Base-by-base conservation (phyloP, 805 yeast species). In the Candida manassasensis region DNA sequence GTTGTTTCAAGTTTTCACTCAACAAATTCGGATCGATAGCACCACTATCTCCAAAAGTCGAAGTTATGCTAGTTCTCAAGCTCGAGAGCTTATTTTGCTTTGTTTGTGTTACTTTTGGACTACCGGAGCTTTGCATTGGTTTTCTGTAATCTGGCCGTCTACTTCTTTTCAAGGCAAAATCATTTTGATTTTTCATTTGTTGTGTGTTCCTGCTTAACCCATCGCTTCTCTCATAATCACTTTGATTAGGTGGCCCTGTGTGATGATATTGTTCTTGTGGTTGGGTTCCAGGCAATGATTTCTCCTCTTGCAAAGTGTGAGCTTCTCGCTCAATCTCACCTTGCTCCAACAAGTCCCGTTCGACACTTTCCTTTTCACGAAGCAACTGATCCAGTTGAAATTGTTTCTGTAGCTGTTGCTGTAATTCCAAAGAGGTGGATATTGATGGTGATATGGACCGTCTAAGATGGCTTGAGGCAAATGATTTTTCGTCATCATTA, bases 271-370 rank as follows among this genome's bases (percentile, higher is more conserved):
- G n/a, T n/a, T n/a, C n/a, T n/a, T n/a, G n/a, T n/a, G n/a, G n/a
- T n/a, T n/a, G n/a, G n/a, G n/a, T n/a, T n/a, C n/a, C n/a, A n/a
- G n/a, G n/a, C n/a, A n/a, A n/a, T n/a, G n/a, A n/a, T n/a, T n/a
- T 19, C 4, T 21, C 14, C 59, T 42, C 74, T 6, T 61, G 46
- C 73, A 73, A 1, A 77, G 69, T 19, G 73, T 65, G 67, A 77
- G 72, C 45, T 69, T 61, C 40, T 73, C 63, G 50, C 79, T 30
- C 35, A 35, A 4, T 28, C 34, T 34, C n/a, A 7, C 19, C 32
- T n/a, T 19, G 19, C 21, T 29, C 32, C 6, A 29, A 17, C 19
- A 29, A 19, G n/a, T 32, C 36, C 8, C 19, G 24, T 19, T 45
- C 42, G 18, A 40, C 34, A 6, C 35, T 36, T 29, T 29, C 22